phyloP scores from a whole-genome alignment of 2,329 filamentous ascomycete genomes.

The Dactylellina sp. region DNA sequence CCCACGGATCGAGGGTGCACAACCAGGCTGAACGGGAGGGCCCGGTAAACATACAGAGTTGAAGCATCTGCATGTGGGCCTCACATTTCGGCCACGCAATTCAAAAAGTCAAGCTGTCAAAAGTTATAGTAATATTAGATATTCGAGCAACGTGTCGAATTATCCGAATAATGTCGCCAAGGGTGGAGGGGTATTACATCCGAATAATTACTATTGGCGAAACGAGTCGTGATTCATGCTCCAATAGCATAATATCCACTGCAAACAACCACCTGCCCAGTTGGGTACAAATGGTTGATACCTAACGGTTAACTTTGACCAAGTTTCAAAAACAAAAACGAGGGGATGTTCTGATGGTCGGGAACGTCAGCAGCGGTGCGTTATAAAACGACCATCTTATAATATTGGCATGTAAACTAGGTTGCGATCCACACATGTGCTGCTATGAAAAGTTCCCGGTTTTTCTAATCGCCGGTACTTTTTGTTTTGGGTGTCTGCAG shows the following conservation, averaged over 20 bases:
- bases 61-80: slow-evolving; percentile 29
- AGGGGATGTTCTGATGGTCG: neutral
- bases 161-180: too few species aligned
- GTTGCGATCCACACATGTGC: slow-evolving; percentile 12
- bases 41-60: slow-evolving; percentile 25
- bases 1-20: slow-evolving; percentile 29
- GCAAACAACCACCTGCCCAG: slow-evolving; percentile 37
- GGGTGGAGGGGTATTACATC: too few species aligned
- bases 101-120: slow-evolving; percentile 31
- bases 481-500: slow-evolving; percentile 14
- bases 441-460: slow-evolving; percentile 17
- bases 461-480: slow-evolving; percentile 27
- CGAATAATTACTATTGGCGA: slow-evolving; percentile 1
- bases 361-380: neutral
- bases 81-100: slow-evolving; percentile 15
- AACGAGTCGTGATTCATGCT: slow-evolving; percentile 15
- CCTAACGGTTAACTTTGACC: neutral
- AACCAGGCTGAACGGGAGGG: slow-evolving; percentile 43
- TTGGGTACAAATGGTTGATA: neutral
- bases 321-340: slow-evolving; percentile 19
- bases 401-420: neutral
- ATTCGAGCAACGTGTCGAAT: neutral
- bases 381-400: slow-evolving; percentile 6
- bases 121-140: slow-evolving; percentile 17
- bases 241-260: slow-evolving; percentile 20